Base-by-base conservation (phyloP, 192 early-diverging fungal genomes). In the Umbelopsis ramanniana region DNA sequence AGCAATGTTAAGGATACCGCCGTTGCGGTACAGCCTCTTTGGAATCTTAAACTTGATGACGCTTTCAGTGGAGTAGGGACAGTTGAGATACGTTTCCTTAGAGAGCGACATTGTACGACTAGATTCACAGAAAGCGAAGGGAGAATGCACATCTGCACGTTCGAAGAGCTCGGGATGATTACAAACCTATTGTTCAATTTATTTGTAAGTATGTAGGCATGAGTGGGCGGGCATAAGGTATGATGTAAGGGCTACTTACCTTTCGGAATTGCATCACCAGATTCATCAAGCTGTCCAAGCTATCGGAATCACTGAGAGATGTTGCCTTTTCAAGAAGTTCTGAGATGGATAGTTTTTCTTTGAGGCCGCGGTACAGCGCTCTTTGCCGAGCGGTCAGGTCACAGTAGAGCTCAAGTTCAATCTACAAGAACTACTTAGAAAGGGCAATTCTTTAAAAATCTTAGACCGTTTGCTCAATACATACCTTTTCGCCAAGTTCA, bases 221-320 rank as follows among this genome's bases (percentile, higher is more conserved):
- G 38, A 24, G 6, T 22, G 43, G 9, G 2, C 21, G 43, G 9
- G 2, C 21, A 2, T 8, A 46, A 22, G 19, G 0, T 37, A 6
- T 45, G 24, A 33, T 40, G 3, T 8, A 26, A 17, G 1, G 1
- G 23, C 8, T 3, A 46, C 26, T 52, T 71, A 78, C 76, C 76
- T 95, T 95, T 74, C 93, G 90, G 86, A 95, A 92, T 78, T 95
- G 93, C 93, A 95, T 95, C n/a, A 97, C 93, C 69, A 96, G 72
- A 72, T 96, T 96, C 93, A 94, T 94, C 76, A 96, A 83, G 72
- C 88, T 93, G 73, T 93, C 92, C 53, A 89, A 87, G 52, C 84
- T 86, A n/a, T 92, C 92, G 29, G 83, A 85, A 66, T 92, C 89
- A 66, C 79, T 81, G 24, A 87, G 81, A 17, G 84, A 89, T 3